Evolutionary conservation across 1,139 yeast species (phyloP), one percentile per base, ranked within the genome.

Genomic region (Magnusiomyces clavatus): DNA sequence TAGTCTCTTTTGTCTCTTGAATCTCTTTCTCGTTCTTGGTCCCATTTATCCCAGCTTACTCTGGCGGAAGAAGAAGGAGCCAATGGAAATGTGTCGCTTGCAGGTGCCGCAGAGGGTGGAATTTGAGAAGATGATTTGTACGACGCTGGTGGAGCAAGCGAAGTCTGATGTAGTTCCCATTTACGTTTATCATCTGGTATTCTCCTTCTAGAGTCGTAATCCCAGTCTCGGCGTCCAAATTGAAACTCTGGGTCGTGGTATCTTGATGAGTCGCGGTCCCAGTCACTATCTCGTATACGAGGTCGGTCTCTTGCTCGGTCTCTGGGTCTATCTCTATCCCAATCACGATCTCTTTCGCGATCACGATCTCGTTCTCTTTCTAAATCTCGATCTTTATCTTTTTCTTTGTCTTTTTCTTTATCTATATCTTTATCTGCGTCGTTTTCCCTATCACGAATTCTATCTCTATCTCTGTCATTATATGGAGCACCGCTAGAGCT

Each of bases 341-440:
- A 52, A 19, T 53, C 58, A 12, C 44, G 55, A 20, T 56, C 61
- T 2, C 54, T 60, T 37, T 60, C 64, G 2, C 47, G 53, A 12
- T 53, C 58, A 2, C 48, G 51, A 29, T 54, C 58, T 10, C 43
- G 46, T 10, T 51, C 60, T 0, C 50, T 5, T 10, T 51, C 51
- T 12, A 39, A 42, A 34, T 47, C 53, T 36, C 48, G 24, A 3
- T 43, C 46, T 19, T 36, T 14, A 12, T 43, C 46, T 14, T 19
- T 16, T 14, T 39, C 31, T 24, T 24, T 24, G 4, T 24, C 31
- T 8, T 24, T 24, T 4, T 24, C 31, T 24, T 24, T 24, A 5
- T 24, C 31, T 24, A 8, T 24, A 24, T 24, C 31, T 8, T 24
- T 24, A 5, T 24, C 31, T 24, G 31, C 31, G 31, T 24, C 31